These are phyloP conservation scores for Beta macrorhiza DNA, from an alignment of 179 eudicot genomes.

Conservation along the genomic window DNA sequence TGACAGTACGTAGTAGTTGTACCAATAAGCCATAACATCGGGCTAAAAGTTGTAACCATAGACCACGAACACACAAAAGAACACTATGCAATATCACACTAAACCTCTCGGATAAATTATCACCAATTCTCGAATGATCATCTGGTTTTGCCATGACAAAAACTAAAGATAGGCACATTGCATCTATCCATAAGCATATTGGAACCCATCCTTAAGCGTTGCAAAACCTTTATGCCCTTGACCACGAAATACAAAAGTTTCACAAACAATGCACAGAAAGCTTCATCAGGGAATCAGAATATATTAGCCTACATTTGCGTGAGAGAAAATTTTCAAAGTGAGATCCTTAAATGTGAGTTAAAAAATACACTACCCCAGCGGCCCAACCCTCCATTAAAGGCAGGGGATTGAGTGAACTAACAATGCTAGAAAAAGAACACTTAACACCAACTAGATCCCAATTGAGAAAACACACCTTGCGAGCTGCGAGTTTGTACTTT, in stretches of 20 bases:
- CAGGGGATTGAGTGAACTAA: background rate
- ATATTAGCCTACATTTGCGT: too few relatives aligned
- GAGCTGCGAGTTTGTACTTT: slow-evolving; percentile 91
- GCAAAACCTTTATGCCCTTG: background rate
- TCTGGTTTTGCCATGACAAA: background rate
- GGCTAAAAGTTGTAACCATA: background rate
- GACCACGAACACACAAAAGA: background rate
- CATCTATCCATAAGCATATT: background rate
- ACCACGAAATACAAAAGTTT: background rate
- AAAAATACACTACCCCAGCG: background rate
- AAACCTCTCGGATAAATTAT: background rate
- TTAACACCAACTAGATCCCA: background rate
- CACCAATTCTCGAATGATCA: background rate
- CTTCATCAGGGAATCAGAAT: background rate
- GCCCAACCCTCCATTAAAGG: background rate
- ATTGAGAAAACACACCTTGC: slow-evolving; percentile 60
- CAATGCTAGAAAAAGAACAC: background rate
- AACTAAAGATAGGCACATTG: background rate
- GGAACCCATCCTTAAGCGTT: background rate
- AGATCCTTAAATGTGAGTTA: background rate
- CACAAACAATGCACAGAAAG: background rate
- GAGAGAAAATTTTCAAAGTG: too few relatives aligned
- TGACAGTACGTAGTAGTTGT: background rate
- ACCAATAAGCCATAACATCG: background rate
- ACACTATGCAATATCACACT: background rate